These are phyloP conservation scores for Corniculantispora saksenae DNA, from an alignment of 2,329 filamentous ascomycete species.

Conservation along the genomic window DNA sequence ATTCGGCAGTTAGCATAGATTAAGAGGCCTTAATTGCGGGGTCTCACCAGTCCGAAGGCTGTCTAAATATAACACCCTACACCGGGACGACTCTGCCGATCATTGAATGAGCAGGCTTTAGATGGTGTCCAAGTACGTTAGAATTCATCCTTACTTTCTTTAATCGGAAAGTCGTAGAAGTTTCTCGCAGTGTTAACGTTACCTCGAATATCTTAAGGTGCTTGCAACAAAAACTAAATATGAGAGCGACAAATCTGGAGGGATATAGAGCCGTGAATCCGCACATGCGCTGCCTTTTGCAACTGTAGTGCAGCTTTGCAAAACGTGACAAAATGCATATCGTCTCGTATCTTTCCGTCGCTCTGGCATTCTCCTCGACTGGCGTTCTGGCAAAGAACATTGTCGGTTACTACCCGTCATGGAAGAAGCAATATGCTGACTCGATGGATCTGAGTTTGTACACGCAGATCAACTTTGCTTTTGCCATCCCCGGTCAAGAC, in stretches of 20 bases:
- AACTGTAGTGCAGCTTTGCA: no score
- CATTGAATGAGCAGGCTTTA: no score
- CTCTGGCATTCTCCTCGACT: not conserved
- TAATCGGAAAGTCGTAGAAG: not conserved
- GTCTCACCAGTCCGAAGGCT: no score
- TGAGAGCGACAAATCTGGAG: no score
- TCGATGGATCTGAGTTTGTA: constrained; percentile 18
- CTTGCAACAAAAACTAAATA: not conserved
- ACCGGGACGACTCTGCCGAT: no score
- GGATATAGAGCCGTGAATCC: no score
- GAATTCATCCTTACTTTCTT: not conserved
- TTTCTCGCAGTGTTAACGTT: not conserved
- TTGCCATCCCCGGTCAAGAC: constrained; percentile 17
- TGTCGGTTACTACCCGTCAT: constrained; percentile 19
- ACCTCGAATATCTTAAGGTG: no score
- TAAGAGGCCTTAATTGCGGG: no score
- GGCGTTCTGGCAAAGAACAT: not conserved
- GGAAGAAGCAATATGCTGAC: constrained; percentile 6
- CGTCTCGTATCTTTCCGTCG: not conserved
- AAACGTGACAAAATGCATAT: not conserved
- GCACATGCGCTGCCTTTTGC: no score
- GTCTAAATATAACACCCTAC: no score
- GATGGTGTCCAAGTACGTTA: not conserved
- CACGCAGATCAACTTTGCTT: constrained; percentile 22
- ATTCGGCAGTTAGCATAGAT: no score